Base-by-base conservation (phyloP, 148 eudicot genomes). In the Oxyria digyna region DNA sequence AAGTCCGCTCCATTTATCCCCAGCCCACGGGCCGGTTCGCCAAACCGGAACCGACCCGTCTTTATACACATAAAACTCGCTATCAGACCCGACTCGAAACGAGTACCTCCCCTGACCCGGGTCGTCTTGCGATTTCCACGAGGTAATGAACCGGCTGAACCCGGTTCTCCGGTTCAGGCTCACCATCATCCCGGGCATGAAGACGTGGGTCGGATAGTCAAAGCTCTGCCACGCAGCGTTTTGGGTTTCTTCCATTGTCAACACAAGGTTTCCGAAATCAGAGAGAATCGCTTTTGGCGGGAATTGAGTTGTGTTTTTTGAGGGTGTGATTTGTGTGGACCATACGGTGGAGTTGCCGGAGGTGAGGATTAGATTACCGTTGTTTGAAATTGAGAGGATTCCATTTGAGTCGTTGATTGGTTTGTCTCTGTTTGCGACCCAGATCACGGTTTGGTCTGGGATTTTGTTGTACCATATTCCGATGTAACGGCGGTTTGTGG, bases 381-480 rank as follows among this genome's bases (percentile, higher is more conserved):
- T 48, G 23, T 1, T n/a, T 21, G 32, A 54, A 46, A 81, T 52
- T 0, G 77, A 75, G 43, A 80, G 72, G 32, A 57, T 33, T 15
- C 75, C 84, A 14, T 38, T 32, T 0, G 74, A 43, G 42, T 33
- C 80, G 27, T 42, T 62, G 72, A 81, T 45, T 0, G 87, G 88
- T 12, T 31, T 67, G 15, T 82, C 74, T 77, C 91, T 73, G 67
- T 86, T 84, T 32, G 87, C 87, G 9, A 86, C 87, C 91, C 87
- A 84, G 27, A 84, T 84, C 1, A 80, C 71, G 40, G 84, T 76
- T 42, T 73, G 77, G 10, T 20, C 65, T 0, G 85, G 23, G 31
- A 84, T 77, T n/a, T 82, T 76, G 26, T 75, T 73, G 75, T 70
- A 78, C 76, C 71, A 67, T 8, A 67, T 41, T 3, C 76, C 68